Conservation (phyloP, 495 filamentous ascomycete species). For the Eremomyces bilateralis region DNA sequence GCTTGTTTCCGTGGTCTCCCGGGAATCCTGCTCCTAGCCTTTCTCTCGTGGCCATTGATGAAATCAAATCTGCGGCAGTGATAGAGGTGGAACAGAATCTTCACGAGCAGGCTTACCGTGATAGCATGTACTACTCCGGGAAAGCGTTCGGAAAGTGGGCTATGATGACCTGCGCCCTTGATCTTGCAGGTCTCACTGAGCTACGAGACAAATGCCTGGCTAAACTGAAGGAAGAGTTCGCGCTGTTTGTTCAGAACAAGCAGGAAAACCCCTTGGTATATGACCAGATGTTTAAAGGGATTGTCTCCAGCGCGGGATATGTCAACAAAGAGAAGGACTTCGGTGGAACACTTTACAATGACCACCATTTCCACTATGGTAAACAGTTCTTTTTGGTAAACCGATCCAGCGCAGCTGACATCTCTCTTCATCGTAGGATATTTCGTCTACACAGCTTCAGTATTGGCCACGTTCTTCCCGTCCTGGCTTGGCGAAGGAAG, state of each 20-base stretch:
- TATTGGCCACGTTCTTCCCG: conserved; percentile 1
- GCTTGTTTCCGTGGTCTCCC: conserved; percentile 1
- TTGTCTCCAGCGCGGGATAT: background rate
- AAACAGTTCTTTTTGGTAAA: no score
- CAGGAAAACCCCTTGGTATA: conserved; percentile 2
- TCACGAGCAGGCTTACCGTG: background rate
- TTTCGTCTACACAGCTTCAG: conserved; percentile 3
- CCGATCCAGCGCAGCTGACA: no score
- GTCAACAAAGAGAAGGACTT: background rate
- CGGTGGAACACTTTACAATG: conserved; percentile 2
- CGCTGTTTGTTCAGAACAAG: conserved; percentile 2
- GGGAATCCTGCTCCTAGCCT: background rate
- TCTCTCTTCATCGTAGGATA: background rate
- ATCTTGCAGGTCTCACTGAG: background rate
- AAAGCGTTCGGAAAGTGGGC: conserved; percentile 2
- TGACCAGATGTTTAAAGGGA: background rate
- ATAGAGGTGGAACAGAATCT: background rate
- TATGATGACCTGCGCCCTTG: background rate
- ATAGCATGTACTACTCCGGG: conserved; percentile 3
- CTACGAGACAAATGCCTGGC: background rate
- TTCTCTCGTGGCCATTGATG: background rate
- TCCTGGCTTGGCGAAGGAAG: background rate
- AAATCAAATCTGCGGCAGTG: background rate
- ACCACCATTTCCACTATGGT: conserved; percentile 2
- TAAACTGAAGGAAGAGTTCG: conserved; percentile 3